Percentiles rank a stretch among this genome's conserved stretches.
These are phyloP conservation scores for Scalesia atractyloides DNA, from an alignment of 129 eudicot species.

Conservation along the genomic window DNA sequence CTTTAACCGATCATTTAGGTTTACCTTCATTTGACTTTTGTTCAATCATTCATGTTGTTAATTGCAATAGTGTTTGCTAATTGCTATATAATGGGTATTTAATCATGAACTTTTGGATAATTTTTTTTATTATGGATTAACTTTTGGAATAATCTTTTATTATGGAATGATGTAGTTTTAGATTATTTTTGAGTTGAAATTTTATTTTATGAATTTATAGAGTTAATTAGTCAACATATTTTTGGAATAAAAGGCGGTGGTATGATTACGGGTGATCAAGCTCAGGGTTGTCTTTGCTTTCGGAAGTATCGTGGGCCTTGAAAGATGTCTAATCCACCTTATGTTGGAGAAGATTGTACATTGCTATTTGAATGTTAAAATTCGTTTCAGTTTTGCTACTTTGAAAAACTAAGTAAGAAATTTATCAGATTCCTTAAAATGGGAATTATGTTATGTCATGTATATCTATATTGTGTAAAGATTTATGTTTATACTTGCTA, in stretches of 20 bases:
- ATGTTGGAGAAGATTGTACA: not conserved
- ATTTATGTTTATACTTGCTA: constrained; percentile 13
- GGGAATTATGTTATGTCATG: constrained; percentile 32
- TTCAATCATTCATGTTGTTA: no score
- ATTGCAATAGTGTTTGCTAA: no score
- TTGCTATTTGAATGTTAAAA: constrained; percentile 28
- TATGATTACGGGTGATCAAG: constrained; percentile 69
- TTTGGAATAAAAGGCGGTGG: constrained; percentile 89
- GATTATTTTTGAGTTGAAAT: no score
- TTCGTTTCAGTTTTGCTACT: constrained; percentile 16
- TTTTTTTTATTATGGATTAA: no score
- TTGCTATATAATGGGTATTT: no score
- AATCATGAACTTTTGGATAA: no score
- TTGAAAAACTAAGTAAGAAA: constrained; percentile 3
- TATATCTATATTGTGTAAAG: constrained; percentile 30
- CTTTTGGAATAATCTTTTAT: no score
- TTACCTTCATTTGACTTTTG: no score
- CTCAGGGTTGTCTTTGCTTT: constrained; percentile 77
- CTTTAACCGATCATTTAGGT: no score
- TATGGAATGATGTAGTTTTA: no score
- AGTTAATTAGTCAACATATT: no score
- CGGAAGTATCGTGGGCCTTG: constrained; percentile 75
- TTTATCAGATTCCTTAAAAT: constrained; percentile 27
- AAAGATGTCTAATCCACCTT: not conserved
- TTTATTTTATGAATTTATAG: no score